Evolutionary conservation across 345 rosid species (phyloP), one percentile per base, ranked within the genome.

Genomic region (Camelina laxa): DNA sequence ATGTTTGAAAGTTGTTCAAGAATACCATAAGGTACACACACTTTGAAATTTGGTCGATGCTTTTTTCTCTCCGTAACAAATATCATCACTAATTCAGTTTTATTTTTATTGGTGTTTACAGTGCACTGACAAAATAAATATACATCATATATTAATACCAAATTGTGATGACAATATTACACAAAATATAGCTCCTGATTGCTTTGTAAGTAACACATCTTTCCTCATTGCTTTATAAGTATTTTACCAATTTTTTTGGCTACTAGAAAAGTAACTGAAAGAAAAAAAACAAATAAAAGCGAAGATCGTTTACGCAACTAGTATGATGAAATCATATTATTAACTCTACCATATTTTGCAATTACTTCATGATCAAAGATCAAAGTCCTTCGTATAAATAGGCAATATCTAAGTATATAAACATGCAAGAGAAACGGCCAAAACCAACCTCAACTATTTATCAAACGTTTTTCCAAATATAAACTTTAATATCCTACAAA

Each of bases 151-250:
- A 51, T 51, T 72, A 71, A 2, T 7, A 10, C 60, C 60, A 41
- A 2, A 22, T 3, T 72, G 75, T 4, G 2, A 22, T 38, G 5
- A 21, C 36, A 38, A 0, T 8, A 3, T 54, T 7, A 33, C 5
- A 73, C 16, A n/a, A 51, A n/a, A 1, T 48, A 11, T 39, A 72
- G n/a, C 60, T 50, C 54, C 60, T 16, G 21, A 60, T 59, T 70
- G 70, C 47, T 73, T 16, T 39, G 70, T 61, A 55, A 73, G 69
- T 44, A 2, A 42, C n/a, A 35, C 38, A 0, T 12, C 20, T 55
- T 56, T 42, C 55, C 69, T 50, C 14, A 49, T 60, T 71, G 64
- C 56, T 64, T 4, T 41, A 64, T 62, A 55, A 73, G 68, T 72
- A 38, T 44, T 13, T 4, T 1, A 38, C 3, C 13, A 3, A 38